A percentile compares a stretch with the other conserved stretches of the same genome.
Conservation (phyloP, 2,329 filamentous ascomycete species). For the Neofusicoccum laricinum region DNA sequence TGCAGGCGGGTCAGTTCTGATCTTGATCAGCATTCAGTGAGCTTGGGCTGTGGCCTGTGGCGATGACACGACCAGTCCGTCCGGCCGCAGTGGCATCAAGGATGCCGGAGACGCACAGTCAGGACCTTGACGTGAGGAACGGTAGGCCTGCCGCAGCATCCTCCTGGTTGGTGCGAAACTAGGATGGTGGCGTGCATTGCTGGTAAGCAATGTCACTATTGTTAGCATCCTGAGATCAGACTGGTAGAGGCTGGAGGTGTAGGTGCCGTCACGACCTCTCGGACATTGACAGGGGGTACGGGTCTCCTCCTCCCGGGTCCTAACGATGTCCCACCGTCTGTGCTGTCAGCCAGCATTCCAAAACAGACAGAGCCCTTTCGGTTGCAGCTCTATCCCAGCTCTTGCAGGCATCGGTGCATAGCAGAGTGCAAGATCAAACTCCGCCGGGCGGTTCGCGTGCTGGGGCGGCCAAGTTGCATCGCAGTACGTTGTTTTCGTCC, state of each 20-base stretch:
- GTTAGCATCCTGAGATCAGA: slow-evolving; percentile 17
- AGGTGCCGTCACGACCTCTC: slow-evolving; percentile 16
- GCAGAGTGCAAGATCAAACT: background rate
- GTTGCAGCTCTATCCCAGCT: slow-evolving; percentile 17
- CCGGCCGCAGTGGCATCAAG: slow-evolving; percentile 30
- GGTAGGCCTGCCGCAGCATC: slow-evolving; percentile 11
- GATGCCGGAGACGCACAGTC: slow-evolving; percentile 39
- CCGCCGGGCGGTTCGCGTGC: slow-evolving; percentile 2
- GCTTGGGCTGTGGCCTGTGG: slow-evolving; percentile 11
- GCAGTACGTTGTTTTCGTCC: slow-evolving; percentile 5
- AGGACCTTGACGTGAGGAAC: slow-evolving; percentile 39
- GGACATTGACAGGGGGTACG: slow-evolving; percentile 19
- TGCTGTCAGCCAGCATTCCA: slow-evolving; percentile 18
- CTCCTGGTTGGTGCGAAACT: slow-evolving; percentile 17
- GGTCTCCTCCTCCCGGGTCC: slow-evolving; percentile 17
- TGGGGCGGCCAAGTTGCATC: slow-evolving; percentile 1
- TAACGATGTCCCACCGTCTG: slow-evolving; percentile 17
- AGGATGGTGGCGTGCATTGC: slow-evolving; percentile 17
- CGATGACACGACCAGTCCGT: slow-evolving; percentile 27
- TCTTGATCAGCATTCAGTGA: slow-evolving; percentile 13
- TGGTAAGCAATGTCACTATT: slow-evolving; percentile 18
- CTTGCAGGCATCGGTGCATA: slow-evolving; percentile 13
- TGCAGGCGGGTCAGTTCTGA: slow-evolving; percentile 25
- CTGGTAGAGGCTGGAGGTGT: slow-evolving; percentile 17
- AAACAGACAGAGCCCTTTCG: slow-evolving; percentile 15